Conservation (phyloP, 257 asterid genomes). For the Leonotis leonurus region DNA sequence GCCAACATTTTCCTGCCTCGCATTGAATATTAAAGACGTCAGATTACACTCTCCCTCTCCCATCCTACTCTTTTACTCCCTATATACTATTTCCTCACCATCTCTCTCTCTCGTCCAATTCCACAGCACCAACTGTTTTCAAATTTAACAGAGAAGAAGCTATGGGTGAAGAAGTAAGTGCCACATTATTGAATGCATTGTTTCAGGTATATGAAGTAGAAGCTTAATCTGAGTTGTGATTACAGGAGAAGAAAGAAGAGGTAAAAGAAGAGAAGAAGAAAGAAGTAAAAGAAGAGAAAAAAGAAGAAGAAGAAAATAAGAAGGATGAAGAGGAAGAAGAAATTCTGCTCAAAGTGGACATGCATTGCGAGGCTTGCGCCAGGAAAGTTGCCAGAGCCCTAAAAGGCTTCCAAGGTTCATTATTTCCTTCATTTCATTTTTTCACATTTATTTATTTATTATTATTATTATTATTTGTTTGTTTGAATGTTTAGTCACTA, state of each 20-base stretch:
- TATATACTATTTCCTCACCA: background rate
- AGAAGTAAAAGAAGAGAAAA: background rate
- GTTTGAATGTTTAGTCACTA: background rate
- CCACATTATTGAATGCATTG: background rate
- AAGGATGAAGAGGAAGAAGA: conserved; percentile 28
- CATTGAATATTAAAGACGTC: conserved; percentile 29
- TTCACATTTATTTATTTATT: background rate
- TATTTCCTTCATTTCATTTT: background rate
- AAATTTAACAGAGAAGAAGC: background rate
- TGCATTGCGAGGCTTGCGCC: conserved; percentile 94
- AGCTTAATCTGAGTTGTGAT: too few species aligned
- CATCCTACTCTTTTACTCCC: background rate
- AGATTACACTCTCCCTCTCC: conserved; percentile 12
- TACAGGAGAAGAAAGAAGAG: conserved; percentile 39
- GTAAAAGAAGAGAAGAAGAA: conserved; percentile 15
- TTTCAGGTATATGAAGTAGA: background rate
- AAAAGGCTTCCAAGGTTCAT: conserved; percentile 58
- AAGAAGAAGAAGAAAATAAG: conserved; percentile 3
- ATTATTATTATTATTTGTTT: background rate
- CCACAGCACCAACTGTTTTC: background rate
- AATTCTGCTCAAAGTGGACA: conserved; percentile 74
- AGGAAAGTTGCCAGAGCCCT: conserved; percentile 67
- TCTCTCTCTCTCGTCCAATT: background rate
- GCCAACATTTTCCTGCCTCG: conserved; percentile 6
- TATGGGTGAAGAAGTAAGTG: conserved; percentile 56